Evolutionary conservation across 805 yeast genomes (phyloP).

Genomic region (Cyberlindnera americana): DNA sequence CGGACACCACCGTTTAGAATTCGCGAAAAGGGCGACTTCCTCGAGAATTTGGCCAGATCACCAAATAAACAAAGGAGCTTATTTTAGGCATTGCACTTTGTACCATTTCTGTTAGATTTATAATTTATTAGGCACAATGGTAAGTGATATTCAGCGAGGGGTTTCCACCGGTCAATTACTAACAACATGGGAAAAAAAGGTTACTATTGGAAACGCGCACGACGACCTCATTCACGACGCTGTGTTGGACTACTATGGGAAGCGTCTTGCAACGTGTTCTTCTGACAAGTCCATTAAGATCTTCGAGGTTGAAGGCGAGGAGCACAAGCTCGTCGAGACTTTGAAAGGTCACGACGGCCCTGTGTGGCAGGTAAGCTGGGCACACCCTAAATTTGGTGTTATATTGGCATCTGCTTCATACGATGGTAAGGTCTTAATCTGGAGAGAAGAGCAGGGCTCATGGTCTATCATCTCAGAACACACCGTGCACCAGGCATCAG

Average conservation of each 20-base stretch:
- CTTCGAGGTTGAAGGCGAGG: conserved; percentile 85
- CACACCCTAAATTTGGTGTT: conserved; percentile 96
- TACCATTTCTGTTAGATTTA: background rate
- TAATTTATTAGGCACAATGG: conserved; percentile 6
- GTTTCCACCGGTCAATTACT: no score
- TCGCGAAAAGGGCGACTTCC: no score
- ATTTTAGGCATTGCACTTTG: no score
- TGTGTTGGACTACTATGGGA: conserved; percentile 94
- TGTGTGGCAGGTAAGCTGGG: conserved; percentile 99
- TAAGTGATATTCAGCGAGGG: no score
- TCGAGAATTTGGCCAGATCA: conserved; percentile 5
- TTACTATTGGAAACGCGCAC: conserved; percentile 86
- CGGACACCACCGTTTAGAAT: no score
- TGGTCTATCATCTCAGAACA: conserved; percentile 90
- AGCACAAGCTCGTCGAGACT: conserved; percentile 78
- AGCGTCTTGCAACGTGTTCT: conserved; percentile 91
- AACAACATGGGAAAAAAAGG: conserved; percentile 39
- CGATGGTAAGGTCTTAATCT: conserved; percentile 89
- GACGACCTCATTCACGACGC: conserved; percentile 95
- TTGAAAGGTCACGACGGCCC: conserved; percentile 95
- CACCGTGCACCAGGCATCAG: conserved; percentile 87
- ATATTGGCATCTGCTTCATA: conserved; percentile 92
- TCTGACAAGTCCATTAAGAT: conserved; percentile 95
- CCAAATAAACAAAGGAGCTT: no score
- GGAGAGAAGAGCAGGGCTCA: conserved; percentile 82